These are phyloP conservation scores for Fraxinus floribunda DNA, from an alignment of 305 asterid species.

Conservation along the genomic window DNA sequence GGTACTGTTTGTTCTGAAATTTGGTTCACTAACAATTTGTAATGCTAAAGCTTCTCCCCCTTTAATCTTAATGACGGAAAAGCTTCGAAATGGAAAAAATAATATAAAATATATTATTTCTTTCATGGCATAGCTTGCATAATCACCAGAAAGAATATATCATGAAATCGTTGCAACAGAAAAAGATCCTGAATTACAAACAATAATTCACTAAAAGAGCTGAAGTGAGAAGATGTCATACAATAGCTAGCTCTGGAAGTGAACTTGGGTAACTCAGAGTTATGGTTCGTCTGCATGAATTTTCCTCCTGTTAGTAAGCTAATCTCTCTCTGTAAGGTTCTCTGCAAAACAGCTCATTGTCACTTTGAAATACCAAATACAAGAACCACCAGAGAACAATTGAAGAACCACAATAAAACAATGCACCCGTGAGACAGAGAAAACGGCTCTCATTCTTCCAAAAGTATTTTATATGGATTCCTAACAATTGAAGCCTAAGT, in stretches of 20 bases:
- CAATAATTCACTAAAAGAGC: conserved; percentile 5
- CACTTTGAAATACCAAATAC: not conserved
- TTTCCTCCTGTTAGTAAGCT: conserved; percentile 49
- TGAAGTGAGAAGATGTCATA: not conserved
- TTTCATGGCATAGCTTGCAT: not conserved
- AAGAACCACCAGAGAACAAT: not conserved
- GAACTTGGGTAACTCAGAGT: conserved; percentile 73
- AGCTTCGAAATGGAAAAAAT: not conserved
- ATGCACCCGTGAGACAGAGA: not conserved
- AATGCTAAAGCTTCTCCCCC: not conserved
- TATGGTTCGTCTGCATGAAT: conserved; percentile 67
- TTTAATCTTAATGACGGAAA: not conserved
- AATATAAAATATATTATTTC: not conserved
- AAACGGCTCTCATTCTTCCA: not conserved
- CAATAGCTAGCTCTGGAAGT: conserved; percentile 60
- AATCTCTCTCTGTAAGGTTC: conserved; percentile 61
- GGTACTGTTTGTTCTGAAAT: not conserved
- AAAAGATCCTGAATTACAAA: conserved; percentile 11
- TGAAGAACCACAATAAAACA: not conserved
- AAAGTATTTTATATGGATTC: not conserved
- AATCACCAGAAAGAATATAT: no score
- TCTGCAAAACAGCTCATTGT: conserved; percentile 45
- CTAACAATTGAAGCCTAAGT: not conserved
- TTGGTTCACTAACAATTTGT: not conserved
- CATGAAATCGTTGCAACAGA: conserved; percentile 13